Evolutionary conservation across 192 early-diverging fungal genomes (phyloP).

Genomic region (Linnemannia elongata): DNA sequence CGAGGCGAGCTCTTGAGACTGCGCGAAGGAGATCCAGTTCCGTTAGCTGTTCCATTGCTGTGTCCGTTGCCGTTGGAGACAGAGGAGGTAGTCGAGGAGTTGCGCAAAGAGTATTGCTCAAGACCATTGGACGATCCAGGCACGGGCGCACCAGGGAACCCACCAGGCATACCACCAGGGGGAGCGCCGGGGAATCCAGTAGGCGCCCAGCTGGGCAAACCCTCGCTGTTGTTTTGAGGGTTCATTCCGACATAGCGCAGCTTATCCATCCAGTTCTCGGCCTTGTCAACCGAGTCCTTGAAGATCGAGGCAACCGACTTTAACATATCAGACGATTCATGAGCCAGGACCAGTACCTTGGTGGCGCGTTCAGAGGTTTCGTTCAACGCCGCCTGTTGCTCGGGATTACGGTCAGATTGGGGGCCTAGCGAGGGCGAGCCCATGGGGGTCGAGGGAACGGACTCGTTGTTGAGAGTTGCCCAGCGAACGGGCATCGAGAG

Average conservation of each 20-base stretch:
- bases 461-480: constrained; percentile 68
- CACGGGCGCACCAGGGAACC: constrained; percentile 30
- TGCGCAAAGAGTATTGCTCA: constrained; percentile 52
- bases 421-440: constrained; percentile 58
- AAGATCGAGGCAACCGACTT: constrained; percentile 77
- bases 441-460: constrained; percentile 55
- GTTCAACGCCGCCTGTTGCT: constrained; percentile 36
- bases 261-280: constrained; percentile 72
- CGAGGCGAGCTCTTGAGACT: constrained; percentile 44
- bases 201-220: constrained; percentile 50
- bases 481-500: constrained; percentile 85
- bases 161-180: constrained; percentile 36
- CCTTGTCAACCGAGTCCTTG: constrained; percentile 74
- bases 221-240: constrained; percentile 52
- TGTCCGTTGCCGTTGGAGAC: background rate
- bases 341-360: constrained; percentile 75
- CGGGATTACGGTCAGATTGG: constrained; percentile 35
- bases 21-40: constrained; percentile 39
- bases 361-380: constrained; percentile 69
- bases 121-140: constrained; percentile 19
- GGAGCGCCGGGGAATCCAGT: constrained; percentile 41
- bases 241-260: constrained; percentile 57
- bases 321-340: constrained; percentile 81
- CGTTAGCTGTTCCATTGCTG: constrained; percentile 21
- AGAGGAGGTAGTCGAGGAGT: background rate